Base-by-base conservation (phyloP, 2,329 filamentous ascomycete species). In the Rachicladosporium sp. region DNA sequence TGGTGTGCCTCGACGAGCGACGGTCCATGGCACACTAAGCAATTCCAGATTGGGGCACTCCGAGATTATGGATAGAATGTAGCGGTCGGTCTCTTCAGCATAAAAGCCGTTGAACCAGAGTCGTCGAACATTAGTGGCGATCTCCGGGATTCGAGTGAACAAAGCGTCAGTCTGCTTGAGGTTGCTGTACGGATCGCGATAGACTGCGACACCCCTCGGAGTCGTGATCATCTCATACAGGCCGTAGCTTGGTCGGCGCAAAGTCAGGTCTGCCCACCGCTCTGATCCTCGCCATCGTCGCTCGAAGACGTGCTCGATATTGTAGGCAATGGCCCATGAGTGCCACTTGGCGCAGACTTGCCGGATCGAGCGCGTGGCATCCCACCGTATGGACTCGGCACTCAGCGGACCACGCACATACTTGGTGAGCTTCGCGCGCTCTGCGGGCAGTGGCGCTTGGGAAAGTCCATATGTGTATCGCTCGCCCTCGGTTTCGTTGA, bases 41-140 rank as follows among this genome's bases (percentile, higher is more conserved):
- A 63, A 65, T 6, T 63, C 61, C 10, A 73, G 56, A 43, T 66
- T 64, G 31, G 50, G 54, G 54, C 69, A 73, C 47, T 62, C 63
- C 41, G 60, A 58, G 29, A 73, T 57, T 35, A 67, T 64, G 10
- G 63, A 58, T 42, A 71, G 67, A 37, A 73, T 65, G 43, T 68
- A 58, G 23, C 60, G 58, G 49, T 70, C 67, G 4, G 68, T 71
- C 46, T 71, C 63, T 35, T 65, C 60, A 6, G 63, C 64, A 54
- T 72, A 67, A 53, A 72, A 71, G 36, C 69, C 70, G 42, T 72
- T 66, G 53, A 73, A 71, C 68, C 69, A 73, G 49, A 73, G 60
- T 34, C 69, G 66, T 40, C 63, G 66, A 40, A 73, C 68, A 48
- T 69, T 63, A 13, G 59, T 56, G 3, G 68, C 68, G 7, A 71